Base-by-base conservation (phyloP, 352 stramenopile genomes). In the Thalassiosira livingstoniorum region DNA sequence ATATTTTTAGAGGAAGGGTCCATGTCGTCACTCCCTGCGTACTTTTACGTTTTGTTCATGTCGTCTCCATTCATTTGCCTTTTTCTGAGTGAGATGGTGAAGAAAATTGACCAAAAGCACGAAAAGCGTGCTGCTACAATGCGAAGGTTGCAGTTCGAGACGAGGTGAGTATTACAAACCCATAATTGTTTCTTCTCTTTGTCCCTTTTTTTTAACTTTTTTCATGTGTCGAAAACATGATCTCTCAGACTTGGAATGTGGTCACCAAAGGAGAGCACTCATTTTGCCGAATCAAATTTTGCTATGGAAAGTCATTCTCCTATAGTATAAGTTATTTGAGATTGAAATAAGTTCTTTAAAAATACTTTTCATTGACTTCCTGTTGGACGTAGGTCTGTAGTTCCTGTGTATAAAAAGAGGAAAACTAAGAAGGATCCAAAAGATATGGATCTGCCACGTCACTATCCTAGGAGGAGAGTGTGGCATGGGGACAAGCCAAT, bases 131-230 rank as follows among this genome's bases (percentile, higher is more conserved):
- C 85, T 55, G 87, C 85, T n/a, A 93, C 91, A 77, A 82, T 95
- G 57, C 75, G 91, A 31, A 82, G 91, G 15, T 80, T 95, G 31
- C 87, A 94, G 57, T 95, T 95, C 70, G 90, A 95, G 62, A 94
- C 90, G 58, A 86, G 78, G 84, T 90, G 73, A 69, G 78, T 75
- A 37, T 55, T 68, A n/a, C 27, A 13, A 18, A 23, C 34, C 23
- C 39, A 35, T 42, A 5, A 10, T 57, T 43, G n/a, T 47, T 27
- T 5, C 21, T 7, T 54, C 18, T 63, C 58, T 43, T 25, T 21
- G 42, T 58, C 23, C 10, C 57, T 35, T 23, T 13, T 60, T 66
- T 66, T 65, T 21, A 32, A n/a, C n/a, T 69, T n/a, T 62, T 42
- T 31, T 39, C 21, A 61, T 0, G 18, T 35, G 47, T 34, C 58